Evolutionary conservation across 306 rosid species (phyloP).

Genomic region (Castanea mollissima): DNA sequence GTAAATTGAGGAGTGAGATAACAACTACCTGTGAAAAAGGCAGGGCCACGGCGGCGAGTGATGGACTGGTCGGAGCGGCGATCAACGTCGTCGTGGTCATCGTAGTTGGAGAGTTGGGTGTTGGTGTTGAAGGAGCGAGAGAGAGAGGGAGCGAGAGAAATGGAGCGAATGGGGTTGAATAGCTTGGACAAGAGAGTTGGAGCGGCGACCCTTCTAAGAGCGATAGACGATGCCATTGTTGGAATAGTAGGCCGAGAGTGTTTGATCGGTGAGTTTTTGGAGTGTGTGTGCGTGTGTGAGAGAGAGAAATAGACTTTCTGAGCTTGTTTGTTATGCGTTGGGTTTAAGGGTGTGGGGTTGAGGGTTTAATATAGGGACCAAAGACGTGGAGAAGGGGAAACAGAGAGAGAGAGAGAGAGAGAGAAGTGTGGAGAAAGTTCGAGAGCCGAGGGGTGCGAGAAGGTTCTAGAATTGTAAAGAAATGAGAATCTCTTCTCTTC

Average conservation of each 20-base stretch:
- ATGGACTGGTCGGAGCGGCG: constrained; percentile 15
- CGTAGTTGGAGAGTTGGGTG: constrained; percentile 28
- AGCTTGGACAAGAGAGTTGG: constrained; percentile 23
- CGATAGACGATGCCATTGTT: constrained; percentile 28
- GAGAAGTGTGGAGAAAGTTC: constrained; percentile 26
- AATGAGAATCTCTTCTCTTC: too few relatives aligned
- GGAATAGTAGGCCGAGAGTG: background rate
- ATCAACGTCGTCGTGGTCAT: constrained; percentile 19
- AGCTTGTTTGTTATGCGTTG: too few relatives aligned
- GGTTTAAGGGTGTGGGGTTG: too few relatives aligned
- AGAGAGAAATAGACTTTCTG: background rate
- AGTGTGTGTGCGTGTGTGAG: background rate
- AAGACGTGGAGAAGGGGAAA: constrained; percentile 7
- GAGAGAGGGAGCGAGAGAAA: constrained; percentile 24
- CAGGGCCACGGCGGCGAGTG: constrained; percentile 33
- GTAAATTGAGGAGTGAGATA: background rate
- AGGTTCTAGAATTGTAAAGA: constrained; percentile 10
- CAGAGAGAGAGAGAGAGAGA: background rate
- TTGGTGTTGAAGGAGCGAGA: constrained; percentile 47
- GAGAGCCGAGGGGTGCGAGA: constrained; percentile 2
- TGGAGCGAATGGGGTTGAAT: constrained; percentile 25
- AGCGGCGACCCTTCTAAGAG: constrained; percentile 30
- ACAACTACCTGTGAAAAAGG: constrained; percentile 31
- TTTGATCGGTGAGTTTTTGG: background rate
- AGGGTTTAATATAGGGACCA: background rate